A percentile compares a stretch with the other conserved stretches of the same genome.
These are phyloP conservation scores for Pleurotus citrinopileatus DNA, from an alignment of 768 basidiomycete species.

Conservation along the genomic window DNA sequence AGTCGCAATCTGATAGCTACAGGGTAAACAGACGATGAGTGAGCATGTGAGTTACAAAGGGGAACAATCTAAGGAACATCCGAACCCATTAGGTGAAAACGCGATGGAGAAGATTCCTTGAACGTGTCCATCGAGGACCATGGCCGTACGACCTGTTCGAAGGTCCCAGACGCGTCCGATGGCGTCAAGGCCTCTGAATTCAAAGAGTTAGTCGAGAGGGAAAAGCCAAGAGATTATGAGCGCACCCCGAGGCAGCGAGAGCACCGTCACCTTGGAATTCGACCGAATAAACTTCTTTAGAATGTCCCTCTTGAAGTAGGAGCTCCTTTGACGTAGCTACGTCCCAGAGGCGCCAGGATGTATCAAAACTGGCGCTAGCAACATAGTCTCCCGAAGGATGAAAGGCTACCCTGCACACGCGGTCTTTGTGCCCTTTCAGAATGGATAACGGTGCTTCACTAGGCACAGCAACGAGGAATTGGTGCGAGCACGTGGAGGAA, in stretches of 20 bases:
- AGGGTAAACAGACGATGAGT: slow-evolving; percentile 8
- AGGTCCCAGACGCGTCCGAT: slow-evolving; percentile 98
- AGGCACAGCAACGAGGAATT: slow-evolving; percentile 5
- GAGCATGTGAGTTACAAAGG: background rate
- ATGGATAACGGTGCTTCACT: slow-evolving; percentile 87
- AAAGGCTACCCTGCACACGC: slow-evolving; percentile 92
- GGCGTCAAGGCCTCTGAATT: slow-evolving; percentile 84
- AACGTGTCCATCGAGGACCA: slow-evolving; percentile 97
- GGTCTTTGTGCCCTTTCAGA: slow-evolving; percentile 84
- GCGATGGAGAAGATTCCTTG: slow-evolving; percentile 87
- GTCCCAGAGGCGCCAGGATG: slow-evolving; percentile 98
- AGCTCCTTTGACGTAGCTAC: slow-evolving; percentile 78
- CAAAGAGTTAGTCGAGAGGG: slow-evolving; percentile 3
- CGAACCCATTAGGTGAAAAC: slow-evolving; percentile 95
- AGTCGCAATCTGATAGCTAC: slow-evolving; percentile 94
- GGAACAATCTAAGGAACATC: slow-evolving; percentile 17
- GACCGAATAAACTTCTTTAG: slow-evolving; percentile 94
- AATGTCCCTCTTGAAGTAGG: slow-evolving; percentile 93
- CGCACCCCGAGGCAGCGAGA: slow-evolving; percentile 88
- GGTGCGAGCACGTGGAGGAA: background rate
- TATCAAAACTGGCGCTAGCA: slow-evolving; percentile 95
- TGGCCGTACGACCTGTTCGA: slow-evolving; percentile 91
- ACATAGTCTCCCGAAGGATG: slow-evolving; percentile 95
- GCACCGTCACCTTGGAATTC: slow-evolving; percentile 96
- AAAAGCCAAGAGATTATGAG: background rate